Base-by-base conservation (phyloP, 2,329 filamentous ascomycete genomes). In the Pezizomycotina sp. region DNA sequence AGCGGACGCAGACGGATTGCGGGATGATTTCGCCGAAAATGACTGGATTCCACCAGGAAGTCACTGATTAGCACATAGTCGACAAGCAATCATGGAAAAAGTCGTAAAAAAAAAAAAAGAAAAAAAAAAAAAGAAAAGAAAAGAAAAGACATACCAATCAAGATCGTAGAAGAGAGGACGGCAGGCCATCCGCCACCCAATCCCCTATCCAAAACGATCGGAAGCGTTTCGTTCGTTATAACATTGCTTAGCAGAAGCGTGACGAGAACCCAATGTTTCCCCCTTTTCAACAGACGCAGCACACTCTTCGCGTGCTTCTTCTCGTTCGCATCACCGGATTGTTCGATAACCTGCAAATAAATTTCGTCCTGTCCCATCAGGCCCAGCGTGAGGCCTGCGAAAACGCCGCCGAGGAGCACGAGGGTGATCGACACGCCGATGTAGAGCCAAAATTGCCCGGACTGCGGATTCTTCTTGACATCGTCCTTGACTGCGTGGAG, bases 241-340 rank as follows among this genome's bases (percentile, higher is more conserved):
- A 98, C 89, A 57, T 98, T 98, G 57, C 83, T 83, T 37, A 98
- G 64, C 5, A 98, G 68, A 16, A 98, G 62, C 2, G 89, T 95
- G 35, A 98, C 89, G 38, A 98, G 64, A 13, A 98, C 86, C 89
- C 89, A 98, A 59, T 98, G 89, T 58, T 98, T 98, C 51, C 89
- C 89, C 51, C 71, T 77, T 47, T 81, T 73, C 37, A 98, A 61
- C 18, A 98, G 63, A 27, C 72, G 66, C 49, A 89, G 66, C 7
- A 98, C 89, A 47, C 72, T 76, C 38, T 69, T 70, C 1, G 89
- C 89, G 54, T 93, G 82, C 54, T 74, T 81, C 53, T 75, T 76
- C 60, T 95, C 86, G n/a, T 74, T 65, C 36, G 77, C 82, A 57
- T 81, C 76, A 28, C 78, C 74, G 35, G 89, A 91, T 25, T 77